Evolutionary conservation across 2,329 filamentous ascomycete genomes (phyloP).

Genomic region (Cryphonectria naterciae): DNA sequence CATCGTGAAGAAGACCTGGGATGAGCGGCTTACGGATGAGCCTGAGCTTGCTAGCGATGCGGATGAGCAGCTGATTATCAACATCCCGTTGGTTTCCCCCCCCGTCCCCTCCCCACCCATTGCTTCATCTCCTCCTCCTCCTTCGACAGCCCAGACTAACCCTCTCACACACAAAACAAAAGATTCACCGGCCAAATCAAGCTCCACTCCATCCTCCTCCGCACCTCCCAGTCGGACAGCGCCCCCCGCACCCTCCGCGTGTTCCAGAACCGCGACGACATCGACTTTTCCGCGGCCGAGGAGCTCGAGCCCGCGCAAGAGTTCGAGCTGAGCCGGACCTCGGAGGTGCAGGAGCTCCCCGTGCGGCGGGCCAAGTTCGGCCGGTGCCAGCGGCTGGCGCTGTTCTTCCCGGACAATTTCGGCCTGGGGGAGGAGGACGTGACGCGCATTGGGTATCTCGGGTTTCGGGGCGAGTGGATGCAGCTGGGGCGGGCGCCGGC

Average conservation of each 20-base stretch:
- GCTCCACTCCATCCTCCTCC: constrained; percentile 85
- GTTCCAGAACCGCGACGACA: constrained; percentile 82
- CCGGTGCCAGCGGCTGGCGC: constrained; percentile 76
- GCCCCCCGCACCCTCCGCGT: constrained; percentile 85
- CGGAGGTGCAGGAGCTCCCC: constrained; percentile 83
- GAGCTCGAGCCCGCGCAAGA: constrained; percentile 74
- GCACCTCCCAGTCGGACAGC: constrained; percentile 70
- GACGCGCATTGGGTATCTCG: constrained; percentile 79
- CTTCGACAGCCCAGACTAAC: not conserved
- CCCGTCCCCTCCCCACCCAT: not conserved
- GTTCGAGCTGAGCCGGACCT: constrained; percentile 76
- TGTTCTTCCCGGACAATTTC: constrained; percentile 95
- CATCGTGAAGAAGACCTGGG: constrained; percentile 90
- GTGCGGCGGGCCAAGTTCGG: constrained; percentile 89
- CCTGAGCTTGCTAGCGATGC: constrained; percentile 84
- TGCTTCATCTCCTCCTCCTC: not conserved
- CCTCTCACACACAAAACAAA: not conserved
- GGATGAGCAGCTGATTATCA: constrained; percentile 93
- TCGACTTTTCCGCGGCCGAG: constrained; percentile 81
- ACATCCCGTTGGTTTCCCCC: constrained; percentile 72
- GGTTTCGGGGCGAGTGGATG: constrained; percentile 95
- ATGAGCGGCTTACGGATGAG: constrained; percentile 69
- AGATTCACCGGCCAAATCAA: constrained; percentile 89
- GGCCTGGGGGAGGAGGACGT: constrained; percentile 78
- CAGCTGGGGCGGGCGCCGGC: constrained; percentile 79